Conservation (phyloP, 1,284 basidiomycete species). For the Caloboletus firmus region DNA sequence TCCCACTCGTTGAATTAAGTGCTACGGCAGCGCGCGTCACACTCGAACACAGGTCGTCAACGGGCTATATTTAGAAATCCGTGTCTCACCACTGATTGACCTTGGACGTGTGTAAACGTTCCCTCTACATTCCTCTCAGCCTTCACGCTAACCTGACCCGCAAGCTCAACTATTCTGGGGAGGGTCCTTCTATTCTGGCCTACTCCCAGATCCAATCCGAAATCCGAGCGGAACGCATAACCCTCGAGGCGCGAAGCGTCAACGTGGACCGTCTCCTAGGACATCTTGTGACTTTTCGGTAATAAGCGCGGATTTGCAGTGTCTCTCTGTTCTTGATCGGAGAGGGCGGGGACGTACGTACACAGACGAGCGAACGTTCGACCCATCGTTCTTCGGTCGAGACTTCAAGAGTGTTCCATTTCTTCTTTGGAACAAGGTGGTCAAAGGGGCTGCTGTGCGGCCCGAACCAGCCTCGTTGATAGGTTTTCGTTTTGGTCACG, state of each 20-base stretch:
- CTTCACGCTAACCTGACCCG: neutral
- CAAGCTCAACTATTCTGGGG: neutral
- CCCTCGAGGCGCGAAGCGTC: conserved; percentile 8
- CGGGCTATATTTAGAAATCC: neutral
- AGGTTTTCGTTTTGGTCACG: neutral
- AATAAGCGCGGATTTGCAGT: conserved; percentile 12
- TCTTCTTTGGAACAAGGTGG: neutral
- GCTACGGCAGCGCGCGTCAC: neutral
- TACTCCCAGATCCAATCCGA: neutral
- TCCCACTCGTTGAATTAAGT: neutral
- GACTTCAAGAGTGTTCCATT: conserved; percentile 4
- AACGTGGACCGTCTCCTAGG: conserved; percentile 13
- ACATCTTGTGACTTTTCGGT: conserved; percentile 7
- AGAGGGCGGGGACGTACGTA: conserved; percentile 1
- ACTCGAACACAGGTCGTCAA: too few relatives aligned
- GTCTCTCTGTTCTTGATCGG: conserved; percentile 12
- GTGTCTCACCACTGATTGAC: neutral
- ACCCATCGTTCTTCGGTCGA: neutral
- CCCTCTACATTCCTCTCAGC: neutral
- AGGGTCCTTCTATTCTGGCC: neutral
- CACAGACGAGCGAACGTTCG: conserved; percentile 5
- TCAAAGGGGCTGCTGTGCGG: neutral
- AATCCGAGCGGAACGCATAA: conserved; percentile 4
- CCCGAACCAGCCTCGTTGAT: neutral
- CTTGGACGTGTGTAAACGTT: neutral